Percentiles rank a stretch among this genome's conserved stretches.
Evolutionary conservation across 805 yeast genomes (phyloP).

Genomic region (Yamadazyma phyllophila): DNA sequence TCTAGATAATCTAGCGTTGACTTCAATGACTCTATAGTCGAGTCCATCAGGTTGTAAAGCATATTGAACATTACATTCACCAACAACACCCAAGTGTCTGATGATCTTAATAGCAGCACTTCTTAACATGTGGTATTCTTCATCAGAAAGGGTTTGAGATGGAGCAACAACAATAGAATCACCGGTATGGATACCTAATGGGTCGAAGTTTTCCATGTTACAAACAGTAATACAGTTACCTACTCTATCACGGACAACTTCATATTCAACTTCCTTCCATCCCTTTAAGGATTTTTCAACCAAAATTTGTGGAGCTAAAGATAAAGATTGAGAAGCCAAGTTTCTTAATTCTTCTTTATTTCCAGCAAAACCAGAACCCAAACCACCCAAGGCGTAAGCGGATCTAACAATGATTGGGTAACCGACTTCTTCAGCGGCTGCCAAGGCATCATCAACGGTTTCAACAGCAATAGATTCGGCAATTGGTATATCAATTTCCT

Average conservation of each 20-base stretch:
- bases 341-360: conserved; percentile 80
- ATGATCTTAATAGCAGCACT: conserved; percentile 96
- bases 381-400: conserved; percentile 95
- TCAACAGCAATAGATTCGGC: conserved; percentile 91
- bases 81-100: conserved; percentile 97
- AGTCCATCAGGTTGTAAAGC: conserved; percentile 95
- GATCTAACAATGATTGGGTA: conserved; percentile 97
- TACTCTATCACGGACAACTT: conserved; percentile 95
- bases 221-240: conserved; percentile 99
- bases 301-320: conserved; percentile 90
- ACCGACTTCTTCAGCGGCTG: conserved; percentile 82
- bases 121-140: conserved; percentile 96
- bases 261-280: conserved; percentile 98
- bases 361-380: conserved; percentile 96
- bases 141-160: conserved; percentile 94
- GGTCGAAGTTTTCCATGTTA: conserved; percentile 99
- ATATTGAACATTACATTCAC: conserved; percentile 98
- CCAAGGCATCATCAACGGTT: conserved; percentile 75
- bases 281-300: conserved; percentile 98
- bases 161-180: conserved; percentile 99
- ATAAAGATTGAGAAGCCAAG: conserved; percentile 83
- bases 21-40: conserved; percentile 97
- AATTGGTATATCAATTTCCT: conserved; percentile 90
- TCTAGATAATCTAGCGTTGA: conserved; percentile 94
- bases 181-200: conserved; percentile 98